phyloP scores from a whole-genome alignment of 345 rosid genomes.

The Gossypium herbaceum region DNA sequence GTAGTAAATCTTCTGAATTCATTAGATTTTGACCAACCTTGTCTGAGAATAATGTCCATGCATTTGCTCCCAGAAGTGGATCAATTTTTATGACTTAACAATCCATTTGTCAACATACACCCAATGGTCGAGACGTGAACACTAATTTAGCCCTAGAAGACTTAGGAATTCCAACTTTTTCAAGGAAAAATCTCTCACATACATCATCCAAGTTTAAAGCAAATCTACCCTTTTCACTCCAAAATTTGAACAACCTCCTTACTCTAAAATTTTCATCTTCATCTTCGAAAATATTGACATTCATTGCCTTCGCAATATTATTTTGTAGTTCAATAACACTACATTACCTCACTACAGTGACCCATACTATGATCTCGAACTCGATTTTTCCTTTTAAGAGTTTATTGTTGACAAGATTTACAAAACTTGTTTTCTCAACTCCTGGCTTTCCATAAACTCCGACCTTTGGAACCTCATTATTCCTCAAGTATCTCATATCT shows the following conservation, averaged over 20 bases:
- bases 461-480: not conserved
- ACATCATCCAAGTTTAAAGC: too few species aligned
- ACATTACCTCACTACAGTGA: constrained; percentile 10
- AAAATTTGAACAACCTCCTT: not conserved
- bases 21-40: too few species aligned
- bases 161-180: too few species aligned
- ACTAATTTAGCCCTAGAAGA: not conserved
- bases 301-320: not conserved
- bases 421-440: constrained; percentile 1
- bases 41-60: too few species aligned
- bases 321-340: not conserved
- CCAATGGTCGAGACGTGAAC: too few species aligned
- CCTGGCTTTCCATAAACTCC: constrained; percentile 19
- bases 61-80: too few species aligned
- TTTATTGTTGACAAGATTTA: constrained; percentile 6
- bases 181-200: too few species aligned
- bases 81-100: too few species aligned
- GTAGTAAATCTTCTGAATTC: too few species aligned
- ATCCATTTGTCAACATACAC: too few species aligned
- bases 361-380: constrained; percentile 17
- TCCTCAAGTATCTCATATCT: constrained; percentile 3
- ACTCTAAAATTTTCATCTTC: not conserved
- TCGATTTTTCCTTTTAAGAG: not conserved
- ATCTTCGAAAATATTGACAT: not conserved
- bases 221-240: not conserved